These are phyloP conservation scores for Epichloe elymi DNA, from an alignment of 2,329 filamentous ascomycete genomes.

Conservation along the genomic window DNA sequence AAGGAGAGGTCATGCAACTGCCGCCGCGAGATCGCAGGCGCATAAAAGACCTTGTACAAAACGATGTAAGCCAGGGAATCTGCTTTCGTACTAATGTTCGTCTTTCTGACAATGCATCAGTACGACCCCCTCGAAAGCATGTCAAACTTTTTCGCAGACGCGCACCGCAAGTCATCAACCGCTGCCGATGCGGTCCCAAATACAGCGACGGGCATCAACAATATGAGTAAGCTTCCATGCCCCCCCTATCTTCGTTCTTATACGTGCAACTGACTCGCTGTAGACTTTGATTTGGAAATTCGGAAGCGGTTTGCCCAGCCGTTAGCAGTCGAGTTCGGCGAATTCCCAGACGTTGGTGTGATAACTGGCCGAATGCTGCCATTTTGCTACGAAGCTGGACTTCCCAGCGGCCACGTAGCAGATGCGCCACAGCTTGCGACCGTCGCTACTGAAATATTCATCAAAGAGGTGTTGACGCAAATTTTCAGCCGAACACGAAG, in stretches of 20 bases:
- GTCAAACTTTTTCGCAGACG: constrained; percentile 37
- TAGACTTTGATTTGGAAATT: constrained; percentile 55
- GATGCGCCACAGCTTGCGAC: constrained; percentile 53
- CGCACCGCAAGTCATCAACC: constrained; percentile 31
- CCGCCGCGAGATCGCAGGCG: constrained; percentile 52
- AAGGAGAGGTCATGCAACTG: constrained; percentile 58
- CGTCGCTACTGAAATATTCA: constrained; percentile 51
- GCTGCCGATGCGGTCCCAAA: constrained; percentile 51
- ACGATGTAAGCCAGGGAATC: constrained; percentile 33
- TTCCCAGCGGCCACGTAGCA: constrained; percentile 42
- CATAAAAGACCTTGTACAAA: constrained; percentile 50
- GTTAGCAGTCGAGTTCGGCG: constrained; percentile 52
- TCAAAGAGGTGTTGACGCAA: constrained; percentile 51
- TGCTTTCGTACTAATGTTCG: neutral
- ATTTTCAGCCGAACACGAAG: constrained; percentile 51
- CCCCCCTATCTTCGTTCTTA: neutral
- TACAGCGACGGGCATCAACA: constrained; percentile 59
- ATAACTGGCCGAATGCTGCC: constrained; percentile 55
- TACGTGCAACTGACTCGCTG: constrained; percentile 9
- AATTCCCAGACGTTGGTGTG: constrained; percentile 52
- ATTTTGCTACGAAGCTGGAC: constrained; percentile 53
- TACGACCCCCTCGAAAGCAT: constrained; percentile 43
- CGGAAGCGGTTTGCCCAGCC: constrained; percentile 52
- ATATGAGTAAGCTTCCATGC: constrained; percentile 50
- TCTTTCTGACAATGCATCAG: constrained; percentile 19